phyloP scores from a whole-genome alignment of 768 basidiomycete species.

The Inosperma sp. region DNA sequence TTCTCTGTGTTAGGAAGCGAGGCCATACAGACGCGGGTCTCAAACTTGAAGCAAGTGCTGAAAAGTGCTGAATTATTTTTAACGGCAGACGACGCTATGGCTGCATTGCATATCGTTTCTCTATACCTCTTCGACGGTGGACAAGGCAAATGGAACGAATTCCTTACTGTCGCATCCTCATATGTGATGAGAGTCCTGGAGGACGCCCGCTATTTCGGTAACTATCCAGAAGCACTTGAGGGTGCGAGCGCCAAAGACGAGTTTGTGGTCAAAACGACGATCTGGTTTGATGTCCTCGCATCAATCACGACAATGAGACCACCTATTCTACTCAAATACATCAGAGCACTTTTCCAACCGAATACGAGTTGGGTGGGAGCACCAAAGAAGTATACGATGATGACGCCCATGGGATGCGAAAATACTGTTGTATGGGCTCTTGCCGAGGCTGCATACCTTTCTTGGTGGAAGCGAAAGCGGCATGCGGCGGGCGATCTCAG shows the following conservation, averaged over 20 bases:
- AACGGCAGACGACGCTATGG: conserved; percentile 70
- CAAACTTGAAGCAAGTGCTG: conserved; percentile 22
- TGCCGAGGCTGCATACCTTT: conserved; percentile 64
- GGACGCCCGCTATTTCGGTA: conserved; percentile 32
- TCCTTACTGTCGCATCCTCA: conserved; percentile 54
- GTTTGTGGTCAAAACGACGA: conserved; percentile 79
- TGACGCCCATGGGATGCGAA: conserved; percentile 81
- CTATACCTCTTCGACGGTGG: conserved; percentile 77
- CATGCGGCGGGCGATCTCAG: conserved; percentile 44
- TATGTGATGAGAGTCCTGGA: conserved; percentile 52
- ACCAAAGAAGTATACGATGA: conserved; percentile 57
- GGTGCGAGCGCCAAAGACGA: conserved; percentile 46
- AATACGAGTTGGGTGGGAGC: conserved; percentile 37
- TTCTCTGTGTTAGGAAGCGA: conserved; percentile 23
- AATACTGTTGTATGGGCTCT: conserved; percentile 75
- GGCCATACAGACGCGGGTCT: conserved; percentile 23
- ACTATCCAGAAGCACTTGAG: conserved; percentile 40
- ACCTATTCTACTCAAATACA: conserved; percentile 54
- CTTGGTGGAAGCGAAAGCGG: conserved; percentile 57
- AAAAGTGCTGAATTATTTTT: conserved; percentile 13
- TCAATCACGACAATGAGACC: conserved; percentile 59
- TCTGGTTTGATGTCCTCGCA: conserved; percentile 86
- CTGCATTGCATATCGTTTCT: conserved; percentile 71
- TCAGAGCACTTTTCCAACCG: conserved; percentile 54
- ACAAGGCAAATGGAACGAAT: conserved; percentile 60